Evolutionary conservation across 2,329 filamentous ascomycete species (phyloP), one percentile per base, ranked within the genome.

Genomic region (Claviceps pazoutovae): DNA sequence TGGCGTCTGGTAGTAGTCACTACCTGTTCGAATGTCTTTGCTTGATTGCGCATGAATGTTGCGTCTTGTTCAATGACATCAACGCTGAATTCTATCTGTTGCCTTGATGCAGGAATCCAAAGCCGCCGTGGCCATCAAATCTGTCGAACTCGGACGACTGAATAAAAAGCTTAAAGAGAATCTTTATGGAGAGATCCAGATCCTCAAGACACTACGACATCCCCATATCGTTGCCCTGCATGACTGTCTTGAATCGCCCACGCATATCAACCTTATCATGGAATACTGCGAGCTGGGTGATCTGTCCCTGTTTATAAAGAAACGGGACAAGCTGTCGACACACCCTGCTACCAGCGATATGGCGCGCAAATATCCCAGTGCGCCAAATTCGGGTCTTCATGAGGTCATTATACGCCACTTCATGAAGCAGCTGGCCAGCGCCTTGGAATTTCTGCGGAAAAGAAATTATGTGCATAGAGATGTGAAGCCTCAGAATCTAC

Each of bases 351-450:
- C 91, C 3, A 80, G 82, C 62, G 88, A 95, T 59, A 91, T 97
- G 82, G 88, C 94, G 55, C 79, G 83, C 62, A 95, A 95, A 66
- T 97, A 98, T 62, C 91, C 93, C 3, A 90, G 88, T 61, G 80
- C 85, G 19, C 74, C 80, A 5, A 82, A 83, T 54, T 89, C 88
- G 43, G 91, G 90, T n/a, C 75, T 98, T 44, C 86, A 97, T 66
- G 93, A 98, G 68, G 91, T 97, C n/a, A 78, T 98, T 58, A 89
- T 89, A 51, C 84, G 93, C 34, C 93, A 98, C 70, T 98, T 97
- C 62, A 74, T 95, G 53, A 95, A 97, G 68, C 93, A 98, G 68
- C 83, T 98, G 50, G 79, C 87, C 36, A 96, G 91, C 66, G 91
- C 93, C 5, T 75, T 98, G 55, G 80, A 91, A 65, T 98, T 97